Percentiles rank a stretch among this genome's conserved stretches.
phyloP scores from a whole-genome alignment of 139 green algal species.

The Auxenochlorella pyrenoidosa region DNA sequence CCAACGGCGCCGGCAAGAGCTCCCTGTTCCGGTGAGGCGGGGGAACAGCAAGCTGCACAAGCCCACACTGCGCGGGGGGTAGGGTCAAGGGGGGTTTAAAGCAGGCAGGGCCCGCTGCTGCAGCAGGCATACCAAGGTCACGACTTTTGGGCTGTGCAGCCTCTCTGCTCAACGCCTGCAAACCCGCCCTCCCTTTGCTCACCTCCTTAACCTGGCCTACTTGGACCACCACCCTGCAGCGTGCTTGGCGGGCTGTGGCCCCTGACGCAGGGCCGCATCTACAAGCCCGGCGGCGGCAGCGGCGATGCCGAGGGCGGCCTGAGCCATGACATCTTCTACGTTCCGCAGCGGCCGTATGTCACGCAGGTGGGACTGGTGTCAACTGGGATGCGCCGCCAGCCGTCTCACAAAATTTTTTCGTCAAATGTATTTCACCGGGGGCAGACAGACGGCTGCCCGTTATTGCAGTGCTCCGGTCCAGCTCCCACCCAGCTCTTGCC shows the following conservation, averaged over 20 bases:
- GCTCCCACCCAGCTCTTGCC: background rate
- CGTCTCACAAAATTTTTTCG: too few species aligned
- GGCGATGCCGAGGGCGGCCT: constrained; percentile 52
- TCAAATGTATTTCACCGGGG: too few species aligned
- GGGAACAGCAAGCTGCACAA: background rate
- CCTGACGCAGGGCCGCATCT: constrained; percentile 57
- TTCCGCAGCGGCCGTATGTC: constrained; percentile 76
- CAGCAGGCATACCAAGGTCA: background rate
- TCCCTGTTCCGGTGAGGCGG: constrained; percentile 59
- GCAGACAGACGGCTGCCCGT: too few species aligned
- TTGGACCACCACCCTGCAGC: background rate
- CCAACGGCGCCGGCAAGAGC: constrained; percentile 71
- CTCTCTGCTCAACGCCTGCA: too few species aligned
- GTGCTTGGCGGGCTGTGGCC: constrained; percentile 79
- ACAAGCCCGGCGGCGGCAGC: constrained; percentile 57
- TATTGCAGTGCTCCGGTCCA: too few species aligned
- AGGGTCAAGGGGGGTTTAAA: too few species aligned
- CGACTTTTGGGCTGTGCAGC: too few species aligned
- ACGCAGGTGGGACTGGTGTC: constrained; percentile 17
- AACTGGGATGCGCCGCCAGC: too few species aligned
- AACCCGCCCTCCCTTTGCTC: background rate
- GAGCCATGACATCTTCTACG: constrained; percentile 75
- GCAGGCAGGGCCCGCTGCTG: too few species aligned
- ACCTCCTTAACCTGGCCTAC: background rate
- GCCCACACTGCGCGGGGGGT: too few species aligned